phyloP scores from a whole-genome alignment of 345 rosid genomes.

The Lepidium aucheri region DNA sequence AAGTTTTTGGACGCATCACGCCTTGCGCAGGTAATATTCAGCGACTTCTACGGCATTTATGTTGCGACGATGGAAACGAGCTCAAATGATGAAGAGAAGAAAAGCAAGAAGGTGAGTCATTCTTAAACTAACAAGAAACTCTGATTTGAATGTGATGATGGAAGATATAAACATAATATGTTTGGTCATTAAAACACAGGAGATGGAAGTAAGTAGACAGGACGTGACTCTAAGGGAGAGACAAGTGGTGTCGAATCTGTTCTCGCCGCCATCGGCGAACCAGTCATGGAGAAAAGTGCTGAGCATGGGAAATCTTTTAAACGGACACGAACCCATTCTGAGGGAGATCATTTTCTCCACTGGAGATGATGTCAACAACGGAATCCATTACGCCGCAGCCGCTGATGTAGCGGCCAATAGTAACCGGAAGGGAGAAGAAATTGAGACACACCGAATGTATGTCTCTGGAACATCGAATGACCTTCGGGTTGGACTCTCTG shows the following conservation, averaged over 20 bases:
- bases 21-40: conserved; percentile 68
- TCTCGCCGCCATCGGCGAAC: conserved; percentile 62
- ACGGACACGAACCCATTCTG: conserved; percentile 83
- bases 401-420: conserved; percentile 24
- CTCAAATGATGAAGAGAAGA: conserved; percentile 27
- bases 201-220: conserved; percentile 44
- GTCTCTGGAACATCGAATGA: conserved; percentile 85
- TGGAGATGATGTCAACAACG: conserved; percentile 41
- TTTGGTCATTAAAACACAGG: conserved; percentile 34
- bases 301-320: conserved; percentile 95
- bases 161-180: background rate
- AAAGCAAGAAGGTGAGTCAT: conserved; percentile 20
- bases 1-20: conserved; percentile 66
- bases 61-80: conserved; percentile 55
- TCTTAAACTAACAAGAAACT: background rate
- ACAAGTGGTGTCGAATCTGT: conserved; percentile 54
- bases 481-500: conserved; percentile 87
- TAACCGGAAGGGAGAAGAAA: conserved; percentile 41
- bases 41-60: conserved; percentile 49
- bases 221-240: conserved; percentile 52
- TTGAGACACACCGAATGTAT: conserved; percentile 85
- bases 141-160: background rate
- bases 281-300: conserved; percentile 96
- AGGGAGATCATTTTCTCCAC: conserved; percentile 73
- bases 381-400: conserved; percentile 49